Conservation (phyloP, 2,329 filamentous ascomycete genomes). For the Claviceps paspali region DNA sequence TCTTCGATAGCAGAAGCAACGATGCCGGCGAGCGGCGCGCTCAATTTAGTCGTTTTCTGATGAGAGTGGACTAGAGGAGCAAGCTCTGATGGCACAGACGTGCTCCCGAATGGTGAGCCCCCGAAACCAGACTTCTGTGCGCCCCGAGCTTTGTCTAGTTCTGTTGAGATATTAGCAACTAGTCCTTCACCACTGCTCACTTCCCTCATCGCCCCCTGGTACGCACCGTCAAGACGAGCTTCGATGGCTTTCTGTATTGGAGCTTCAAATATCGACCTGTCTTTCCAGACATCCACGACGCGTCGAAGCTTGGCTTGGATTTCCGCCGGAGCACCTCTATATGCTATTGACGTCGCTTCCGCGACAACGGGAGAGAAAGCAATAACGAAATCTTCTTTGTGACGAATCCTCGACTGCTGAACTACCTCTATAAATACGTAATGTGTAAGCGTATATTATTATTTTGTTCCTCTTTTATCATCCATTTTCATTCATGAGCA, state of each 20-base stretch:
- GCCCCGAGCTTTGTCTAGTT: slow-evolving; percentile 46
- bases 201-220: no score
- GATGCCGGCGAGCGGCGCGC: slow-evolving; percentile 49
- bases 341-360: slow-evolving; percentile 79
- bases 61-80: slow-evolving; percentile 60
- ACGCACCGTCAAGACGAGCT: slow-evolving; percentile 57
- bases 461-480: no score
- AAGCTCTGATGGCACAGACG: slow-evolving; percentile 58
- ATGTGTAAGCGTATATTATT: no score
- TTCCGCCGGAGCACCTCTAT: slow-evolving; percentile 74
- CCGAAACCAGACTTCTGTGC: slow-evolving; percentile 34
- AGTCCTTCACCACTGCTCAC: no score
- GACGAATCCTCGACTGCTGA: slow-evolving; percentile 85
- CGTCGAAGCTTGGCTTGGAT: slow-evolving; percentile 76
- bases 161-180: slow-evolving; percentile 21
- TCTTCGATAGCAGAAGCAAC: slow-evolving; percentile 61
- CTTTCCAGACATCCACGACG: slow-evolving; percentile 89
- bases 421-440: slow-evolving; percentile 88
- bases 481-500: no score
- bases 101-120: slow-evolving; percentile 45
- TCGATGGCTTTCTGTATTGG: slow-evolving; percentile 73
- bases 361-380: slow-evolving; percentile 87
- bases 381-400: slow-evolving; percentile 81
- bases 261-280: slow-evolving; percentile 67
- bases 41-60: slow-evolving; percentile 57